Conservation (phyloP, 2,329 filamentous ascomycete genomes). For the Aspergillus glaucus region DNA sequence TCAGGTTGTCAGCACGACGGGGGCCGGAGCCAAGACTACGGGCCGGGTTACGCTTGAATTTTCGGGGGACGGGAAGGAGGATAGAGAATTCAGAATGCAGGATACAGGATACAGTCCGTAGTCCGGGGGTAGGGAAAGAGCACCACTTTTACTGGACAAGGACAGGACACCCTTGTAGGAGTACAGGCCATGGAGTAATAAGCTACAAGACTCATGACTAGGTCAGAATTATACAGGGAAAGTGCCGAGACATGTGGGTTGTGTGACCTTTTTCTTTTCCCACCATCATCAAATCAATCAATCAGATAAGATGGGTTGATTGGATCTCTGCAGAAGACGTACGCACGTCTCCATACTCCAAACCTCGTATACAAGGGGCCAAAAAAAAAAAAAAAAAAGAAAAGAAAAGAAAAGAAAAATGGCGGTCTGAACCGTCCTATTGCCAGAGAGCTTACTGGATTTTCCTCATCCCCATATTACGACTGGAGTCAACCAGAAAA, state of each 20-base stretch:
- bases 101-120: too few relatives aligned
- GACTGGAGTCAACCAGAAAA: background rate
- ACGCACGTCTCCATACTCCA: too few relatives aligned
- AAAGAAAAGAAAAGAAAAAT: background rate
- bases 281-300: background rate
- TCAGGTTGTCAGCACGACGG: too few relatives aligned
- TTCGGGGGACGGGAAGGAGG: too few relatives aligned
- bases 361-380: background rate
- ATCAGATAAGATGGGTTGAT: slow-evolving; percentile 2
- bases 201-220: too few relatives aligned
- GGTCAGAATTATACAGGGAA: too few relatives aligned
- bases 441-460: background rate
- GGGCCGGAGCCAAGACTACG: too few relatives aligned
- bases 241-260: too few relatives aligned
- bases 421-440: background rate
- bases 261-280: too few relatives aligned
- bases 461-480: background rate
- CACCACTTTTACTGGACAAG: background rate
- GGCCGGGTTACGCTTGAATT: too few relatives aligned
- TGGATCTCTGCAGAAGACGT: background rate
- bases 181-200: too few relatives aligned
- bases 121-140: too few relatives aligned
- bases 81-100: background rate
- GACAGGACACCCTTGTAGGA: background rate
- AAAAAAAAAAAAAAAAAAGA: background rate